Percentiles rank a stretch among this genome's conserved stretches.
Evolutionary conservation across 441 rosid genomes (phyloP).

Genomic region (Mallotus repandus): DNA sequence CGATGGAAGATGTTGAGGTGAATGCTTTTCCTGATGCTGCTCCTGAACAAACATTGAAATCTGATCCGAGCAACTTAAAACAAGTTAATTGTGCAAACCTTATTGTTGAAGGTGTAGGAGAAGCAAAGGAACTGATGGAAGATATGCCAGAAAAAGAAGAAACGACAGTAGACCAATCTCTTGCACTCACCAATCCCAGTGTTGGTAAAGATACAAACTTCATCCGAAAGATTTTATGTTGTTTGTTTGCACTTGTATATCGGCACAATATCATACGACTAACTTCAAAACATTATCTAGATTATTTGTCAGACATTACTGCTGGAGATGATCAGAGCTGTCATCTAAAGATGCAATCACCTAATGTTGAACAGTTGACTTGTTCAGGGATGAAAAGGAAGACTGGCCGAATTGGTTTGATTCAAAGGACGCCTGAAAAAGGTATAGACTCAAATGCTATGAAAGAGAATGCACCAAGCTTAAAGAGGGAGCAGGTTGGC

Average conservation of each 20-base stretch:
- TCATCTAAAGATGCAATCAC: conserved; percentile 12
- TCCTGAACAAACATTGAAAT: not conserved
- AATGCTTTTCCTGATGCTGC: not conserved
- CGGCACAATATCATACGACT: not conserved
- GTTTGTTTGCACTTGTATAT: not conserved
- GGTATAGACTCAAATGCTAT: conserved; percentile 5
- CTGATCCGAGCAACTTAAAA: too few species aligned
- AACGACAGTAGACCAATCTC: conserved; percentile 11
- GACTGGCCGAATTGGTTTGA: not conserved
- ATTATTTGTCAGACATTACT: conserved; percentile 22
- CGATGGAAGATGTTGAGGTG: not conserved
- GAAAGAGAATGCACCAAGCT: conserved; percentile 35
- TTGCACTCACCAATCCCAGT: not conserved
- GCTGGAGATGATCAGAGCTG: conserved; percentile 15
- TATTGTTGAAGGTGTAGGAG: not conserved
- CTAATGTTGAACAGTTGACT: conserved; percentile 13
- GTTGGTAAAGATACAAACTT: conserved; percentile 19
- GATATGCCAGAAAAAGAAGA: conserved; percentile 1
- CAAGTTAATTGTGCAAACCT: too few species aligned
- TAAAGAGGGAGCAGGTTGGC: conserved; percentile 21
- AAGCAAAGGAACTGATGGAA: not conserved
- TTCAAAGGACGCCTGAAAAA: conserved; percentile 27
- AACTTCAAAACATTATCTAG: not conserved
- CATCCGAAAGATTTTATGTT: not conserved
- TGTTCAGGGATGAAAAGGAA: conserved; percentile 21